Percentiles rank a stretch among this genome's conserved stretches.
Evolutionary conservation across 805 yeast species (phyloP).

Genomic region (Grigorovia transvaalensis): DNA sequence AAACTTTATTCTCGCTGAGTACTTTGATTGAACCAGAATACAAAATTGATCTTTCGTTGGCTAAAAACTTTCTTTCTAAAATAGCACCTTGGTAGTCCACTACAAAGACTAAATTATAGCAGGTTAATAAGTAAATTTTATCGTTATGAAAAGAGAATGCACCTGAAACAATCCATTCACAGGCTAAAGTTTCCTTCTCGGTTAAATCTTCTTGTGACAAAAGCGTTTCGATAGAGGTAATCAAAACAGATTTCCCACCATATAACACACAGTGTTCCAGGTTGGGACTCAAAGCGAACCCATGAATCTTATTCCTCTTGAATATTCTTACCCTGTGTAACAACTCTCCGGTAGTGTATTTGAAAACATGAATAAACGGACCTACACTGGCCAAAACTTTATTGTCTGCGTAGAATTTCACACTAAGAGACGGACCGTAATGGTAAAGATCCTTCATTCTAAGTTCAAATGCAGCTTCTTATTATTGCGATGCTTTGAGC

Average conservation of each 20-base stretch:
- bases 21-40: constrained; percentile 74
- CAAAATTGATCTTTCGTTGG: constrained; percentile 68
- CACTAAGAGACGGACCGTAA: constrained; percentile 64
- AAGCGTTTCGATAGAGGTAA: constrained; percentile 30
- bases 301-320: constrained; percentile 71
- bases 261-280: constrained; percentile 33
- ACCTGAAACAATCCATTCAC: constrained; percentile 73
- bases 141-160: constrained; percentile 36
- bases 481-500: not conserved
- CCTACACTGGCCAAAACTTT: constrained; percentile 61
- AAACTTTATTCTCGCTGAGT: constrained; percentile 32
- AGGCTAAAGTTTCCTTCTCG: constrained; percentile 39
- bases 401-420: constrained; percentile 31
- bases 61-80: constrained; percentile 27
- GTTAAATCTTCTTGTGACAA: constrained; percentile 11
- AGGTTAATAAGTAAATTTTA: constrained; percentile 49
- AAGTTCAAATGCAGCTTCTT: not conserved
- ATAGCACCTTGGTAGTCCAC: constrained; percentile 21
- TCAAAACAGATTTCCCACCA: constrained; percentile 65
- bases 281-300: constrained; percentile 38
- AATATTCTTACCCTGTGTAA: constrained; percentile 40
- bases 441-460: constrained; percentile 17
- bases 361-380: constrained; percentile 47
- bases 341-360: constrained; percentile 32
- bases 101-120: constrained; percentile 54